Base-by-base conservation (phyloP, 2,329 filamentous ascomycete genomes). In the Microsporum canis region DNA sequence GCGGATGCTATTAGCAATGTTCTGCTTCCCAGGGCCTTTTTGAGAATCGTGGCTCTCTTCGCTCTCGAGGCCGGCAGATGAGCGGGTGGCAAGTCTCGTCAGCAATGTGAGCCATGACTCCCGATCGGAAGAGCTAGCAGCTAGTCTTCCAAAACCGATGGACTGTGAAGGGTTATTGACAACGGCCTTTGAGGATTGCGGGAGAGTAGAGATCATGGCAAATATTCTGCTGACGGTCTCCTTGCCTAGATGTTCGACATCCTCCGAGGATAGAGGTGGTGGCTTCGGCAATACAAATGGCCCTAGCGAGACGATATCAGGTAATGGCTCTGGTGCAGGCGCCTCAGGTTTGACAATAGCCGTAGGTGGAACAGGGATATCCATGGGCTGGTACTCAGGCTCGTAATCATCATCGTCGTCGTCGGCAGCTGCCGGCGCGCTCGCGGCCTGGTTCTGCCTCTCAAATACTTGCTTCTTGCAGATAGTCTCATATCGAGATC, bases 371-470 rank as follows among this genome's bases (percentile, higher is more conserved):
- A 68, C 68, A 27, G 69, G 51, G 34, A 71, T 61, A 71, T 95
- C 89, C 39, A 85, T 84, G 6, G 87, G 82, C 62, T 87, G 84
- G 66, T 90, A 91, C 69, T 95, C 88, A 0, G 92, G 91, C 68
- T 96, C 92, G 69, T 96, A 96, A 67, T 96, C 89, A 65, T 95
- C 90, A 23, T 96, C 91, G 47, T 95, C 91, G 6, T 87, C 85
- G 55, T 72, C 73, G 2, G 67, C 68, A 38, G 65, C 67, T 65
- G 72, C 17, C 6, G n/a, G 43, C 27, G 43, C 65, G 65, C 67
- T 60, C 63, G 72, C 66, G 66, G 67, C 49, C 64, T 67, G 47
- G 47, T 62, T 62, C 62, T 68, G 53, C 65, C 62, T 45, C 41
- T 66, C 64, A 49, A 63, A 66, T 23, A 69, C 70, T 63, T 75